phyloP scores from a whole-genome alignment of 2,329 filamentous ascomycete species.

The Lachnellula suecica region DNA sequence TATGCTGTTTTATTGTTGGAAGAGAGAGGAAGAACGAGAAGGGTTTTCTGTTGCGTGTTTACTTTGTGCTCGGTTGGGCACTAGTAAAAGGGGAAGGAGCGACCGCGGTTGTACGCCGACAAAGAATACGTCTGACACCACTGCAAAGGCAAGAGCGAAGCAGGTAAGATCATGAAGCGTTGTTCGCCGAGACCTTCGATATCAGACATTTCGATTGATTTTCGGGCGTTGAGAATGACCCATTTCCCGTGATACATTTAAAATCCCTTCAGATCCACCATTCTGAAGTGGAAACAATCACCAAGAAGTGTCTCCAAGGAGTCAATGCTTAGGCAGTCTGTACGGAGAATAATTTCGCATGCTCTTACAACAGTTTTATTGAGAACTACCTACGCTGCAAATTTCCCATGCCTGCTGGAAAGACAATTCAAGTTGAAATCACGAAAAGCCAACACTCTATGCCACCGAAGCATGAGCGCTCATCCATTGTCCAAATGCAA shows the following conservation, averaged over 20 bases:
- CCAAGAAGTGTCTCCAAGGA: too few relatives aligned
- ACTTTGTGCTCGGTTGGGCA: not conserved
- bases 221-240: too few relatives aligned
- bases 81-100: not conserved
- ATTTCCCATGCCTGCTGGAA: not conserved
- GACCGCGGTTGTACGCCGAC: not conserved
- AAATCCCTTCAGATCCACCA: not conserved
- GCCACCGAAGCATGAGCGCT: conserved; percentile 25
- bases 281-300: not conserved
- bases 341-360: too few relatives aligned
- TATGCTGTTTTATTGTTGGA: conserved; percentile 4
- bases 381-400: not conserved
- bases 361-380: too few relatives aligned
- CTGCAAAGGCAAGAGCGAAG: not conserved
- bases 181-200: too few relatives aligned
- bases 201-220: too few relatives aligned
- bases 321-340: too few relatives aligned
- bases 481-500: conserved; percentile 30
- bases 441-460: conserved; percentile 10
- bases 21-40: conserved; percentile 2
- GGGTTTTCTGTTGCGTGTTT: not conserved
- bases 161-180: too few relatives aligned
- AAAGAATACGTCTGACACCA: too few relatives aligned
- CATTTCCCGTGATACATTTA: not conserved
- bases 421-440: too few relatives aligned